phyloP scores from a whole-genome alignment of 2,329 filamentous ascomycete genomes.

The Xylaria sp. region DNA sequence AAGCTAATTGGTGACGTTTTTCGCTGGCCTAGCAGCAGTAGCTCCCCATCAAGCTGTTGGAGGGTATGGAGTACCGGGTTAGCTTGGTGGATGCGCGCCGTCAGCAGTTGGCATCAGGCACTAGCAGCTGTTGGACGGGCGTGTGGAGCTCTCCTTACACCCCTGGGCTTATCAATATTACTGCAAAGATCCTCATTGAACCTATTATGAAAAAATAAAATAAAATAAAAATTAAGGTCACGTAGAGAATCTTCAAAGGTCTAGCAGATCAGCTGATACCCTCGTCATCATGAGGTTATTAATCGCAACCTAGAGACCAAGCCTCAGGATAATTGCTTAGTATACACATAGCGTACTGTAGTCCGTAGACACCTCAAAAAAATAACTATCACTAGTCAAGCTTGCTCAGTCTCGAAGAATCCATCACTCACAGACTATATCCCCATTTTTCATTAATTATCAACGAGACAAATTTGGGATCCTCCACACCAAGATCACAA shows the following conservation, averaged over 20 bases:
- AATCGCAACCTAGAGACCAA: background rate
- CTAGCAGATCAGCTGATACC: slow-evolving; percentile 1
- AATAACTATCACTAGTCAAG: background rate
- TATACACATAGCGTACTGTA: too few species aligned
- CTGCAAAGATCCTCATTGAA: too few species aligned
- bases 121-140: slow-evolving; percentile 1
- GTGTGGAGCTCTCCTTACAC: too few species aligned
- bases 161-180: too few species aligned
- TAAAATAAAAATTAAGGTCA: too few species aligned
- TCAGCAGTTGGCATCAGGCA: background rate
- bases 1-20: slow-evolving; percentile 25
- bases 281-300: slow-evolving; percentile 16
- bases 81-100: background rate
- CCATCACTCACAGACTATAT: background rate
- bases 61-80: background rate
- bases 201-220: too few species aligned
- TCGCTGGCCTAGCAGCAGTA: background rate
- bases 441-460: slow-evolving; percentile 7
- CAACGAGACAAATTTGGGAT: background rate
- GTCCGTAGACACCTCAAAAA: background rate
- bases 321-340: slow-evolving; percentile 15
- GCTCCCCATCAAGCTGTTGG: background rate
- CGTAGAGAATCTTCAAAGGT: too few species aligned
- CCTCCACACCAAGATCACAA: background rate
- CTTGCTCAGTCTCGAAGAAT: background rate